Conservation (phyloP, 352 stramenopile genomes). For the Lagenidium giganteum region DNA sequence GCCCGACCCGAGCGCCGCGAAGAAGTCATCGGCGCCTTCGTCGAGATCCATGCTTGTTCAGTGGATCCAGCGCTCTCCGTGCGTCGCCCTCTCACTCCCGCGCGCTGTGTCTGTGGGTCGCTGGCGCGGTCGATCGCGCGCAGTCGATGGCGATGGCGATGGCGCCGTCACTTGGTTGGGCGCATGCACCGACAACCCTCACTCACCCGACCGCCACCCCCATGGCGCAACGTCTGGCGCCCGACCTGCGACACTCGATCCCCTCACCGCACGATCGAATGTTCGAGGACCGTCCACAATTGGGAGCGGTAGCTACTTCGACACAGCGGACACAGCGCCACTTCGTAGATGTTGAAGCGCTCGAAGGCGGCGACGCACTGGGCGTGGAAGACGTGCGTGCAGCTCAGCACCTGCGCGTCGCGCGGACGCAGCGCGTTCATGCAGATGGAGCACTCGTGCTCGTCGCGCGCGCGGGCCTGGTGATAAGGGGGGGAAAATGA, state of each 20-base stretch:
- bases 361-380: slow-evolving; percentile 62
- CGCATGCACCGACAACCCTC: too few species aligned
- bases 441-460: slow-evolving; percentile 71
- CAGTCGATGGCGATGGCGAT: too few species aligned
- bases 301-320: slow-evolving; percentile 34
- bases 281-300: too few species aligned
- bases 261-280: too few species aligned
- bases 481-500: neutral
- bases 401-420: slow-evolving; percentile 46
- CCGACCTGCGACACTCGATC: too few species aligned
- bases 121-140: too few species aligned
- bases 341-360: slow-evolving; percentile 72
- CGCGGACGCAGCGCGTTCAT: slow-evolving; percentile 31
- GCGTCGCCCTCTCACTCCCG: too few species aligned
- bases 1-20: slow-evolving; percentile 60
- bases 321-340: slow-evolving; percentile 58
- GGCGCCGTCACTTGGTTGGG: too few species aligned
- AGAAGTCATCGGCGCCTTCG: slow-evolving; percentile 64
- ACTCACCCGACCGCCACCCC: too few species aligned
- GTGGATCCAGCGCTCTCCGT: too few species aligned
- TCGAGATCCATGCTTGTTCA: slow-evolving; percentile 73
- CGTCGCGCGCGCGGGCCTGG: slow-evolving; percentile 32
- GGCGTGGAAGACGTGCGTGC: slow-evolving; percentile 59
- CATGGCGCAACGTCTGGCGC: too few species aligned
- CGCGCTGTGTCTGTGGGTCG: too few species aligned